Base-by-base conservation (phyloP, 164 flowering plant species). In the Tetrastigma voinierianum region DNA sequence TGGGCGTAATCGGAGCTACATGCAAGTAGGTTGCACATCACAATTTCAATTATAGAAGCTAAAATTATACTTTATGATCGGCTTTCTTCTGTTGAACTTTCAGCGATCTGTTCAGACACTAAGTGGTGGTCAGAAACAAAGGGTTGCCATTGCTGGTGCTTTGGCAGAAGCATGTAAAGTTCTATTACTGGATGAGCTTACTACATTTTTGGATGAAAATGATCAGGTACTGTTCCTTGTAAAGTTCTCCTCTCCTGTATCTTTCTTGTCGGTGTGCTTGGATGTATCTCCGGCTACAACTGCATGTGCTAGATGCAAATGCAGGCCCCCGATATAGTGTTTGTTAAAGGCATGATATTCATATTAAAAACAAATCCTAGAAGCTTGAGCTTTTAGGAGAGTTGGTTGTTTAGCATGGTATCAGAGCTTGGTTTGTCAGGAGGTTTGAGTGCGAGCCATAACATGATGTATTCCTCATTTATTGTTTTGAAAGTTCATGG, bases 141-240 rank as follows among this genome's bases (percentile, higher is more conserved):
- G 98, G 79, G 95, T 95, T 54, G 99, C 98, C 24, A 90, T 92
- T 67, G 99, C 97, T 19, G 98, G 99, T 65, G 94, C 98, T 77
- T 76, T 95, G 61, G 96, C 96, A 61, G 97, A 92, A 84, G 79
- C 93, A 14, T 89, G 96, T 74, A 81, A 82, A 79, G 97, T 95
- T 9, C 63, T 95, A 62, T 77, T 92, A 67, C 80, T 90, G 25
- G 97, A 95, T 81, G 99, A 95, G 76, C 97, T 95, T 44, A 95
- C 99, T 23, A 92, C 99, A n/a, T 92, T 92, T 78, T 70, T 95
- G 64, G 98, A 95, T 72, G 93, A 86, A 82, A 81, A 21, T 57
- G 99, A 95, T 78, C 97, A 92, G 97, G 97, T 94, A 75, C 51
- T 51, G 5, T 52, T 11, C 47, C 46, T 40, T 24, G 23, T 14